Percentiles rank a stretch among this genome's conserved stretches.
Conservation (phyloP, 306 rosid genomes). For the Acacia confusa region DNA sequence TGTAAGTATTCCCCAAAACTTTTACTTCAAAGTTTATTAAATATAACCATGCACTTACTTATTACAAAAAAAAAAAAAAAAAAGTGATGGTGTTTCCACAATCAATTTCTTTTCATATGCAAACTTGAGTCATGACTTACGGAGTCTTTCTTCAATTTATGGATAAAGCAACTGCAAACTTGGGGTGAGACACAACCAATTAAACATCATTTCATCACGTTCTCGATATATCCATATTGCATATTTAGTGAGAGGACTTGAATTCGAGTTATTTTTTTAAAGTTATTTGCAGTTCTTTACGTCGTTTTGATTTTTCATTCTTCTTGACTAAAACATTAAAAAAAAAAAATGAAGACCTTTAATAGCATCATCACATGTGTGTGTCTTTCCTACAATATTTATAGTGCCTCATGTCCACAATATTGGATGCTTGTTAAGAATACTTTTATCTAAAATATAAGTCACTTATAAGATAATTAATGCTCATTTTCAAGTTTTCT, state of each 20-base stretch:
- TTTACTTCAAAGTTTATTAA: no score
- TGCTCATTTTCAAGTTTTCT: no score
- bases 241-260: neutral
- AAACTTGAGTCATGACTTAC: neutral
- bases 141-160: neutral
- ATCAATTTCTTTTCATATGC: neutral
- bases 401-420: no score
- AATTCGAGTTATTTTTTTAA: neutral
- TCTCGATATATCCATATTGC: neutral
- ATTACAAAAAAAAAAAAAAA: neutral
- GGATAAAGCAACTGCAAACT: neutral
- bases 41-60: no score
- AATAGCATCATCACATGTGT: no score
- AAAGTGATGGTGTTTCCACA: neutral
- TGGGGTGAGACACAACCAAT: neutral
- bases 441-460: no score
- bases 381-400: no score
- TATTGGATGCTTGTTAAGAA: no score
- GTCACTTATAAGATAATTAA: no score
- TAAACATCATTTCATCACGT: neutral
- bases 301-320: neutral
- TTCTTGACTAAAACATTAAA: no score
- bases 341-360: no score
- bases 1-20: no score
- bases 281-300: neutral